Evolutionary conservation across 352 stramenopile species (phyloP), one percentile per base, ranked within the genome.

Genomic region (Hyphochytrium catenoides): DNA sequence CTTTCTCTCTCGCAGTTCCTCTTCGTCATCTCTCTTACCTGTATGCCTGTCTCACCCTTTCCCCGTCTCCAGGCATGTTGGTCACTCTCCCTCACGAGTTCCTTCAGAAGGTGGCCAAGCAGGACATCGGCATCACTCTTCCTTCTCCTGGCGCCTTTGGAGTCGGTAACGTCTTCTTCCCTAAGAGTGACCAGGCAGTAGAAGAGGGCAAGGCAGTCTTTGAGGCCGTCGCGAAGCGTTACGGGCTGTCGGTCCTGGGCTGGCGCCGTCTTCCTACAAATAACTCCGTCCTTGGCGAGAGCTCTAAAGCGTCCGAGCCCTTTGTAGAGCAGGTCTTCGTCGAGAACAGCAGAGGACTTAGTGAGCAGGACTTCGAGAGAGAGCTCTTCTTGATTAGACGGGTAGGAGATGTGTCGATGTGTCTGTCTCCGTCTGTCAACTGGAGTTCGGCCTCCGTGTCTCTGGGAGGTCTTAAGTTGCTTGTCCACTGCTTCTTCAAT

Each of bases 31-130:
- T 36, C 26, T 36, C 26, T 36, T 31, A 31, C 12, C n/a, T 31
- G n/a, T 14, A 28, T 12, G 12, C 12, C 31, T 12, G 27, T 30
- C 31, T 22, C n/a, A 23, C 27, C 27, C 9, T 9, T 31, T 51
- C 26, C 31, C 49, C 21, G 53, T 41, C 59, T n/a, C n/a, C n/a
- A n/a, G 86, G 86, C 47, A 93, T 96, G 66, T 57, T 96, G n/a
- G 81, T 95, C 29, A 82, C 72, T 26, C 73, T 96, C 50, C 86
- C 86, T 0, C 79, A 96, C 50, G 58, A 59, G n/a, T 96, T 96
- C 50, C 71, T 95, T 48, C 52, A 70, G 24, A 52, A 65, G 11
- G 62, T 89, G 22, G 68, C 73, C 5, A 49, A 65, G 64, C 11
- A 49, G 40, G 3, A 26, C 28, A 2, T 49, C 58, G 1, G 47